Percentiles rank a stretch among this genome's conserved stretches.
Conservation (phyloP, 164 flowering plant genomes). For the Dillenia turbinata region DNA sequence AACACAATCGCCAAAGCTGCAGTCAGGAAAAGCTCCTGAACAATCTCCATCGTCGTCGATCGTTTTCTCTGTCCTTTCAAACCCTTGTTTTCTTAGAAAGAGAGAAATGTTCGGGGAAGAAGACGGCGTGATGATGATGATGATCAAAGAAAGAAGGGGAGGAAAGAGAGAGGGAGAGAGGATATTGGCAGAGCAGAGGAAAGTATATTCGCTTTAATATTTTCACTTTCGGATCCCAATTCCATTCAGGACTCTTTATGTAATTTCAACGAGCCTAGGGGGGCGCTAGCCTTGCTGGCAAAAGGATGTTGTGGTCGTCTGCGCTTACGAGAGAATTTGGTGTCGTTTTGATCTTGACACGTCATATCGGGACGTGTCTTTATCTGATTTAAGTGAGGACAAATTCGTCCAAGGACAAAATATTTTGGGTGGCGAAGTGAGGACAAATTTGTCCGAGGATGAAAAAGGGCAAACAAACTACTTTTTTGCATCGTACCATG, state of each 20-base stretch:
- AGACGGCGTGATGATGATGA: neutral
- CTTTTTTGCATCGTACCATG: no score
- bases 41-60: slow-evolving; percentile 35
- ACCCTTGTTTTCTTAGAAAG: neutral
- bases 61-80: neutral
- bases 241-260: neutral
- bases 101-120: neutral
- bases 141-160: neutral
- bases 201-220: slow-evolving; percentile 39
- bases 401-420: no score
- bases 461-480: no score
- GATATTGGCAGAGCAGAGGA: slow-evolving; percentile 43
- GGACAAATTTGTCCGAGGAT: no score
- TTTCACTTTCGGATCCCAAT: neutral
- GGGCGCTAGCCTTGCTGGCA: no score
- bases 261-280: no score
- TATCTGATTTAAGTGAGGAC: no score
- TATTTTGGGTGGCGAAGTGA: no score
- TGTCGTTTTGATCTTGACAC: no score
- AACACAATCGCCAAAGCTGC: slow-evolving; percentile 41
- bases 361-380: no score
- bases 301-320: no score
- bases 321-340: no score
- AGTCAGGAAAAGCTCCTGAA: slow-evolving; percentile 37
- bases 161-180: slow-evolving; percentile 10